phyloP scores from a whole-genome alignment of 768 basidiomycete species.

The Cyathus striatus region DNA sequence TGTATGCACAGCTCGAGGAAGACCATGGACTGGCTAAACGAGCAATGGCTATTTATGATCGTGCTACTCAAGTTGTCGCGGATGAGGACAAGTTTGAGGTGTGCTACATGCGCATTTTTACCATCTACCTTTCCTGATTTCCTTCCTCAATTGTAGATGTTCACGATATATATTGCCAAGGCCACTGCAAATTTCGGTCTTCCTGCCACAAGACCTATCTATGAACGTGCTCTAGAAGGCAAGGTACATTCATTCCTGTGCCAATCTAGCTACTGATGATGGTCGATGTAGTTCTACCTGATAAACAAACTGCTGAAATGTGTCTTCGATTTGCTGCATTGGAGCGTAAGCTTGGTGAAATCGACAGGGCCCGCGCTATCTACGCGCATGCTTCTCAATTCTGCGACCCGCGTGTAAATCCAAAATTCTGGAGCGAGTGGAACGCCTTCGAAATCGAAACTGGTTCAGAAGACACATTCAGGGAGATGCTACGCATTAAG shows the following conservation, averaged over 20 bases:
- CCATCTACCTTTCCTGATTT: background rate
- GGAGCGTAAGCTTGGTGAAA: constrained; percentile 97
- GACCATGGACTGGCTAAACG: constrained; percentile 93
- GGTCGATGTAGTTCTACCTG: constrained; percentile 78
- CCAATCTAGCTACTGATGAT: too few species aligned
- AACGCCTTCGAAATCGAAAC: constrained; percentile 98
- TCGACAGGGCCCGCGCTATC: constrained; percentile 93
- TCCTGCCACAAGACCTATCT: constrained; percentile 93
- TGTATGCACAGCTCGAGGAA: constrained; percentile 96
- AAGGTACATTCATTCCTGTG: too few species aligned
- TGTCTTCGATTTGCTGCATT: constrained; percentile 93
- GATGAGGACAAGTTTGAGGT: constrained; percentile 96
- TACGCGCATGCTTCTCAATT: constrained; percentile 98
- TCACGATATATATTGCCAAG: constrained; percentile 94
- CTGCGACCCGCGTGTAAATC: constrained; percentile 90
- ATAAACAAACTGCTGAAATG: constrained; percentile 95
- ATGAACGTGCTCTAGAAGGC: constrained; percentile 89
- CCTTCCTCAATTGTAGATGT: constrained; percentile 58
- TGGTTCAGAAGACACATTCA: constrained; percentile 97
- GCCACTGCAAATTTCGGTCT: constrained; percentile 94
- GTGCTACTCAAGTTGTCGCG: constrained; percentile 80
- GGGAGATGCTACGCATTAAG: constrained; percentile 92
- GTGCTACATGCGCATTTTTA: constrained; percentile 12
- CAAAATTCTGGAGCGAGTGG: constrained; percentile 96
- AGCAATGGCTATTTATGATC: constrained; percentile 93